A percentile compares a stretch with the other conserved stretches of the same genome.
Evolutionary conservation across 169 alveolate species (phyloP).

Genomic region (Blepharisma undulans): DNA sequence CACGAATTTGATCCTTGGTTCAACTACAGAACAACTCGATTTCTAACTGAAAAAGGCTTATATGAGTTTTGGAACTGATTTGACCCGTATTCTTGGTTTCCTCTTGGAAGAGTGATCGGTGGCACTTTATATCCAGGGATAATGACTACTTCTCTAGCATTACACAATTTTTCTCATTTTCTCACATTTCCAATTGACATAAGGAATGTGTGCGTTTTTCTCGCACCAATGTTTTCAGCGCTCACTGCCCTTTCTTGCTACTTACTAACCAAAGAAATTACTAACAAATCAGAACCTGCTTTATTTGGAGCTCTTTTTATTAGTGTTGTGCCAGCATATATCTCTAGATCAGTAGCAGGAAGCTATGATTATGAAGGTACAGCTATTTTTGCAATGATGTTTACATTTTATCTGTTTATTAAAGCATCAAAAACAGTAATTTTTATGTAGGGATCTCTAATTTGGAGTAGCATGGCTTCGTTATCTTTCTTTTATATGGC

Average conservation of each 20-base stretch:
- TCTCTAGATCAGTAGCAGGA: conserved; percentile 96
- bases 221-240: conserved; percentile 96
- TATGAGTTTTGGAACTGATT: conserved; percentile 97
- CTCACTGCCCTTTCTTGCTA: conserved; percentile 93
- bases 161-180: conserved; percentile 68
- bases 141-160: conserved; percentile 93
- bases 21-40: conserved; percentile 95
- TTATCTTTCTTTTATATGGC: conserved; percentile 90
- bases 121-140: conserved; percentile 98
- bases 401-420: conserved; percentile 92
- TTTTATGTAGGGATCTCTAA: conserved; percentile 17
- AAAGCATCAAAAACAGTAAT: conserved; percentile 90
- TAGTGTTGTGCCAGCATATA: conserved; percentile 96
- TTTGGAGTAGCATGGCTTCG: conserved; percentile 45
- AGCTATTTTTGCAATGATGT: conserved; percentile 94
- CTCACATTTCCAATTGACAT: conserved; percentile 90
- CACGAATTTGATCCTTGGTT: conserved; percentile 99
- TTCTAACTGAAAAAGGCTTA: conserved; percentile 91
- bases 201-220: conserved; percentile 94
- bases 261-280: conserved; percentile 90
- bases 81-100: conserved; percentile 97
- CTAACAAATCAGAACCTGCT: conserved; percentile 93
- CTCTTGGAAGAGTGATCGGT: conserved; percentile 98
- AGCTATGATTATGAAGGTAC: conserved; percentile 99
- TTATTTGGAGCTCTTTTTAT: conserved; percentile 94